phyloP scores from a whole-genome alignment of 1,139 yeast species.

The Candida buenavistaensis region DNA sequence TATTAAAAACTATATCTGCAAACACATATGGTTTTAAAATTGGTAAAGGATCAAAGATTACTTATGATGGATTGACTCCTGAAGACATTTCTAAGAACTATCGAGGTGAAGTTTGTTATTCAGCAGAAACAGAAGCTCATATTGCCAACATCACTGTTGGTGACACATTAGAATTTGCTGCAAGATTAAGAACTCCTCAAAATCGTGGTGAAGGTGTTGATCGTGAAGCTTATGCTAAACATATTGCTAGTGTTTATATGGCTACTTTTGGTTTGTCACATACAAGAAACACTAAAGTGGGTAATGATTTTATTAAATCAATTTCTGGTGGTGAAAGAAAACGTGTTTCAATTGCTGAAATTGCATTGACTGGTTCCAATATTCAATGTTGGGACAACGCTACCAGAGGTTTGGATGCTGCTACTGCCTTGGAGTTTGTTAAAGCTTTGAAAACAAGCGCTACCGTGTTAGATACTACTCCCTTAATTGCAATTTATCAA shows the following conservation, averaged over 20 bases:
- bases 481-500: constrained; percentile 79
- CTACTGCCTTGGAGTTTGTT: constrained; percentile 69
- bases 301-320: constrained; percentile 38
- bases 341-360: constrained; percentile 47
- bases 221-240: constrained; percentile 42
- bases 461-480: constrained; percentile 54
- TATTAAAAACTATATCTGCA: constrained; percentile 33
- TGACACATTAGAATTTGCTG: constrained; percentile 49
- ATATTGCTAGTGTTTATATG: constrained; percentile 44
- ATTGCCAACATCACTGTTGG: constrained; percentile 55
- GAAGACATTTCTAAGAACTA: constrained; percentile 45
- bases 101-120: constrained; percentile 53
- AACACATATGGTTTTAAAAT: constrained; percentile 51
- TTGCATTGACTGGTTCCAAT: constrained; percentile 36
- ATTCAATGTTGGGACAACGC: constrained; percentile 64
- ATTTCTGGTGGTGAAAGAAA: constrained; percentile 49
- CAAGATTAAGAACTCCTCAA: constrained; percentile 41
- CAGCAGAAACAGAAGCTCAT: constrained; percentile 55
- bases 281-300: constrained; percentile 35
- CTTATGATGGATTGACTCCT: constrained; percentile 34
- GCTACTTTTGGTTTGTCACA: constrained; percentile 43
- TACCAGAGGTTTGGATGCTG: constrained; percentile 61
- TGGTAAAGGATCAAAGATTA: constrained; percentile 37
- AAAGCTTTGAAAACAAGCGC: constrained; percentile 68
- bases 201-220: constrained; percentile 35